These are phyloP conservation scores for Agaricus subrufescens DNA, from an alignment of 768 basidiomycete species.

Conservation along the genomic window DNA sequence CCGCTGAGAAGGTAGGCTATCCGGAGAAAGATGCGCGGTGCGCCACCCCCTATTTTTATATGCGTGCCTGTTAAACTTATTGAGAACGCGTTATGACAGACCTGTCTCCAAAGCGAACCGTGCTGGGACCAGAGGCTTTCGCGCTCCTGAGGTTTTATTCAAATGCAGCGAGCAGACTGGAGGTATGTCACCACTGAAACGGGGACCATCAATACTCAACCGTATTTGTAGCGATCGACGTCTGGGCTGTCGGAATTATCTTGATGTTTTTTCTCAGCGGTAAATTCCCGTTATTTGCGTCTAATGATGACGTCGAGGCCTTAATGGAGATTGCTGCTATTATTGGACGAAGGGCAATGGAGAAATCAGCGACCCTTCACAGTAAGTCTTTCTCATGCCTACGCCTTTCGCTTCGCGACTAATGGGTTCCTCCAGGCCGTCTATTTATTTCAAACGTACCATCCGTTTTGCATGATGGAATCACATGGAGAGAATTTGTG, in stretches of 20 bases:
- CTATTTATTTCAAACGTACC: conserved; percentile 90
- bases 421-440: conserved; percentile 51
- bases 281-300: conserved; percentile 93
- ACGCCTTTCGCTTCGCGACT: background rate
- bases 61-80: background rate
- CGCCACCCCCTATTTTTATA: conserved; percentile 1
- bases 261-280: conserved; percentile 86
- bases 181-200: conserved; percentile 43
- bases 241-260: conserved; percentile 94
- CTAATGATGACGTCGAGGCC: conserved; percentile 91
- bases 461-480: conserved; percentile 59
- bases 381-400: conserved; percentile 49
- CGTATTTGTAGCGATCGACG: conserved; percentile 74
- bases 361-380: conserved; percentile 81
- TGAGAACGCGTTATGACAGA: conserved; percentile 39
- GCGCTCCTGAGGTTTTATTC: conserved; percentile 92
- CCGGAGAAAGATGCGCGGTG: conserved; percentile 72
- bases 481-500: conserved; percentile 71
- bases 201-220: conserved; percentile 1
- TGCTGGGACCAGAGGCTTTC: conserved; percentile 94
- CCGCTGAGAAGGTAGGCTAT: conserved; percentile 74
- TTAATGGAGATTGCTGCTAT: conserved; percentile 91
- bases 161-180: conserved; percentile 94
- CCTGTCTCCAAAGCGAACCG: conserved; percentile 83
- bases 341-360: conserved; percentile 79